Percentiles rank a stretch among this genome's conserved stretches.
Evolutionary conservation across 306 rosid genomes (phyloP).

Genomic region (Vigna nakashimae): DNA sequence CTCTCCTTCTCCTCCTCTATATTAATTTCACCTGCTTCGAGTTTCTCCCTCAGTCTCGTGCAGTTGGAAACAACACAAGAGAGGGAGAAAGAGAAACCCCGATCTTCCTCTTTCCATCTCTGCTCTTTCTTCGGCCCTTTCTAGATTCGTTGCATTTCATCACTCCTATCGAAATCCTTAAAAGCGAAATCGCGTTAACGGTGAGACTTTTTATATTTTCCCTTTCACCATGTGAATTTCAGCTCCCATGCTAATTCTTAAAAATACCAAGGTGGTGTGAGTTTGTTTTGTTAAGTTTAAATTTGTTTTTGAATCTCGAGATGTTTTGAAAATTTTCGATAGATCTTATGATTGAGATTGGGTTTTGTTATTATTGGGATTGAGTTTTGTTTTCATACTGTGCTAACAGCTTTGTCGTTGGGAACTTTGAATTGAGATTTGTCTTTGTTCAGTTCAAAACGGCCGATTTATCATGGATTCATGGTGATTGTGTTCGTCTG

Average conservation of each 20-base stretch:
- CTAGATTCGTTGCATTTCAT: slow-evolving; percentile 28
- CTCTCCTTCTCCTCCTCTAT: neutral
- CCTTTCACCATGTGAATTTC: neutral
- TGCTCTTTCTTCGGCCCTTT: slow-evolving; percentile 38
- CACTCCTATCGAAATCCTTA: slow-evolving; percentile 9
- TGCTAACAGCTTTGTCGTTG: neutral
- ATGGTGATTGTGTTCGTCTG: slow-evolving; percentile 7
- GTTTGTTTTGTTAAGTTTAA: slow-evolving; percentile 30
- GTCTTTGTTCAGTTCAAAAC: slow-evolving; percentile 26
- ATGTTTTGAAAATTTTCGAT: neutral
- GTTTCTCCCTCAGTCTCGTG: neutral
- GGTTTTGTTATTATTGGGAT: neutral
- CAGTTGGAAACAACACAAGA: slow-evolving; percentile 23
- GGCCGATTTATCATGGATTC: slow-evolving; percentile 1
- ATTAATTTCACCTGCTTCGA: neutral
- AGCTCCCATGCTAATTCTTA: neutral
- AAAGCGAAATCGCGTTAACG: neutral
- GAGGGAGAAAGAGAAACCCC: slow-evolving; percentile 3
- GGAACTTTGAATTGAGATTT: neutral
- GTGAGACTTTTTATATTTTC: slow-evolving; percentile 14
- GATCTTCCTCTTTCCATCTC: slow-evolving; percentile 47
- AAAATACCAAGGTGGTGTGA: neutral
- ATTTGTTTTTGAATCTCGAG: slow-evolving; percentile 3
- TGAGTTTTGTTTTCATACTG: neutral
- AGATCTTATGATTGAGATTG: neutral